Evolutionary conservation across 1,284 basidiomycete genomes (phyloP).

Genomic region (Athelia sp.): DNA sequence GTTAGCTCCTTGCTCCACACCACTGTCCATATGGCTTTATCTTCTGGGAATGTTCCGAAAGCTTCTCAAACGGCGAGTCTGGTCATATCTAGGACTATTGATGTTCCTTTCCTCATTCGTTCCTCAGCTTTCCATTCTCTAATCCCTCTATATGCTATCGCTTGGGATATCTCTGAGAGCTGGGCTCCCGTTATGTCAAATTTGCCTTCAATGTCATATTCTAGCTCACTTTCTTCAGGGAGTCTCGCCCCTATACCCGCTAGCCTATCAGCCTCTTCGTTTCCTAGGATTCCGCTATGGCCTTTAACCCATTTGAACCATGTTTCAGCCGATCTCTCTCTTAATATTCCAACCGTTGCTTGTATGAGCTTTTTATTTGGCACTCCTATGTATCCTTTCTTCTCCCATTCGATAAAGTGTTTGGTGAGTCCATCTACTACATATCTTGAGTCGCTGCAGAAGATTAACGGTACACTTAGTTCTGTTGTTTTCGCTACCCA

Average conservation of each 20-base stretch:
- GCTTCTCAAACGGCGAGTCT: neutral
- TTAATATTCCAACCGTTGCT: constrained; percentile 4
- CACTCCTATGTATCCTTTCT: constrained; percentile 12
- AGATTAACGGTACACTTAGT: constrained; percentile 2
- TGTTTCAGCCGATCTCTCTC: constrained; percentile 7
- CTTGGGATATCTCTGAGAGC: constrained; percentile 12
- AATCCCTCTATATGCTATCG: constrained; percentile 14
- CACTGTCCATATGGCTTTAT: neutral
- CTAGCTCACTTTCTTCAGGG: constrained; percentile 2
- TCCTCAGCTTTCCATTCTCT: neutral
- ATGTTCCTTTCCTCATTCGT: neutral
- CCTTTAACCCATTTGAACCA: constrained; percentile 15
- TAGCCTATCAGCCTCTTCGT: constrained; percentile 16
- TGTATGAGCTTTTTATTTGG: constrained; percentile 7
- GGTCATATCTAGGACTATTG: neutral
- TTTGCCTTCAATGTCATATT: constrained; percentile 4
- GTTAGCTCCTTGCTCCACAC: neutral
- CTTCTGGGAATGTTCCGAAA: neutral
- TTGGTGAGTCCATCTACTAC: constrained; percentile 13
- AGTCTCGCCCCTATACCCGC: constrained; percentile 12
- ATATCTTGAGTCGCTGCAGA: constrained; percentile 15
- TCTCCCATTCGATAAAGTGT: constrained; percentile 12
- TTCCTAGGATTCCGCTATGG: constrained; percentile 13
- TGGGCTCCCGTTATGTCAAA: constrained; percentile 15
- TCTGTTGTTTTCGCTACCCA: constrained; percentile 5